These are phyloP conservation scores for Ustilago nuda DNA, from an alignment of 1,284 basidiomycete species.

Conservation along the genomic window DNA sequence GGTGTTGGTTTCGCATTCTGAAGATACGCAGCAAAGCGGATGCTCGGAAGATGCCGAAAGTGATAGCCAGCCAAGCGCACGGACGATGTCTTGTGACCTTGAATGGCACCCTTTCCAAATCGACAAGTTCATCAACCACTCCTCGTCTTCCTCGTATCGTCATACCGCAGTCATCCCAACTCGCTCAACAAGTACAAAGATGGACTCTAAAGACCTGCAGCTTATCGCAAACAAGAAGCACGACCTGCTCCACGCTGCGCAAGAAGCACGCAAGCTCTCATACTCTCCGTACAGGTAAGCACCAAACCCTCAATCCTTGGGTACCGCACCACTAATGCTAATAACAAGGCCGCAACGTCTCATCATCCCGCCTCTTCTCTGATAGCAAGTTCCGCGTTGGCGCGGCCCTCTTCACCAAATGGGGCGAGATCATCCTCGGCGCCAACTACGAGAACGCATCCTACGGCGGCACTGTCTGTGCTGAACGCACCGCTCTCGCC, in stretches of 20 bases:
- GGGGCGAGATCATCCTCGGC: conserved; percentile 81
- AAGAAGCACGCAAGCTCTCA: conserved; percentile 58
- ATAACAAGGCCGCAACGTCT: too few species aligned
- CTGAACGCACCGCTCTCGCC: conserved; percentile 64
- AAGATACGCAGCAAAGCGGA: conserved; percentile 8
- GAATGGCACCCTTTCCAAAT: not conserved
- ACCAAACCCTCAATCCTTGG: not conserved
- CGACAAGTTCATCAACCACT: not conserved
- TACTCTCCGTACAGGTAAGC: conserved; percentile 66
- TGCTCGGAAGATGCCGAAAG: conserved; percentile 29
- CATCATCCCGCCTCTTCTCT: not conserved
- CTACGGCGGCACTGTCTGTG: conserved; percentile 75
- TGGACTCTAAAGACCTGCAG: conserved; percentile 42
- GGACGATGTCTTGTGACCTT: conserved; percentile 32
- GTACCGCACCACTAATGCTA: not conserved
- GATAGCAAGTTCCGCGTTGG: conserved; percentile 87
- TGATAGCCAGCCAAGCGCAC: not conserved
- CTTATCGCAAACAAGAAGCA: conserved; percentile 48
- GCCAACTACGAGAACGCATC: conserved; percentile 91
- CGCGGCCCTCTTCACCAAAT: conserved; percentile 79
- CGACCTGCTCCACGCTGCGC: conserved; percentile 53
- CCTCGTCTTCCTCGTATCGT: not conserved
- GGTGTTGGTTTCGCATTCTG: conserved; percentile 11
- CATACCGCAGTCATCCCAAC: too few species aligned
- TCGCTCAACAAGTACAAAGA: conserved; percentile 8